Evolutionary conservation across 148 eudicot species (phyloP).

Genomic region (Camellia granthamiana): DNA sequence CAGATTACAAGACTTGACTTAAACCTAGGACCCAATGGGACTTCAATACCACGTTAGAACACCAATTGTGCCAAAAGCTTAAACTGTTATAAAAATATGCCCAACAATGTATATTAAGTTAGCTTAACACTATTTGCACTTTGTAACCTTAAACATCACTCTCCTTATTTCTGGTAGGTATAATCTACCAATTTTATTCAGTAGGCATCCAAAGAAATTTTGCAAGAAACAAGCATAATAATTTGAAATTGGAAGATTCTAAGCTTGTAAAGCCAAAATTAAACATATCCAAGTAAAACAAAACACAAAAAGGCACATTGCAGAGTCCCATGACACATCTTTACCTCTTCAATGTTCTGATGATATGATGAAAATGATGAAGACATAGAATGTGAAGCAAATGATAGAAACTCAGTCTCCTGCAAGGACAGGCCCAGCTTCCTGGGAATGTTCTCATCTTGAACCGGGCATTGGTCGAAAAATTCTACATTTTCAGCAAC

Average conservation of each 20-base stretch:
- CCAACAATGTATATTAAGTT: too few relatives aligned
- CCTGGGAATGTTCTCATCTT: conserved; percentile 14
- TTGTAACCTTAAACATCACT: too few relatives aligned
- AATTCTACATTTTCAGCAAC: conserved; percentile 12
- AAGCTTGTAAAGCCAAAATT: not conserved
- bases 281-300: not conserved
- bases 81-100: too few relatives aligned
- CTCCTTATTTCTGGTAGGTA: too few relatives aligned
- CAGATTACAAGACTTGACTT: too few relatives aligned
- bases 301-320: conserved; percentile 10
- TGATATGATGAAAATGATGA: conserved; percentile 8
- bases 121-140: too few relatives aligned
- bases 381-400: conserved; percentile 12
- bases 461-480: conserved; percentile 34
- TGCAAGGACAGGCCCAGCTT: not conserved
- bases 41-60: too few relatives aligned
- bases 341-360: conserved; percentile 18
- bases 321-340: not conserved
- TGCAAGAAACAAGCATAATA: not conserved
- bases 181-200: not conserved
- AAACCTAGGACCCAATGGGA: too few relatives aligned
- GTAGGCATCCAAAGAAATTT: not conserved
- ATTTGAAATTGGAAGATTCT: not conserved
- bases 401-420: conserved; percentile 11
- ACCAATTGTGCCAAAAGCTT: too few relatives aligned